Evolutionary conservation across 345 rosid genomes (phyloP), one percentile per base, ranked within the genome.

Genomic region (Hevea brasiliensis): DNA sequence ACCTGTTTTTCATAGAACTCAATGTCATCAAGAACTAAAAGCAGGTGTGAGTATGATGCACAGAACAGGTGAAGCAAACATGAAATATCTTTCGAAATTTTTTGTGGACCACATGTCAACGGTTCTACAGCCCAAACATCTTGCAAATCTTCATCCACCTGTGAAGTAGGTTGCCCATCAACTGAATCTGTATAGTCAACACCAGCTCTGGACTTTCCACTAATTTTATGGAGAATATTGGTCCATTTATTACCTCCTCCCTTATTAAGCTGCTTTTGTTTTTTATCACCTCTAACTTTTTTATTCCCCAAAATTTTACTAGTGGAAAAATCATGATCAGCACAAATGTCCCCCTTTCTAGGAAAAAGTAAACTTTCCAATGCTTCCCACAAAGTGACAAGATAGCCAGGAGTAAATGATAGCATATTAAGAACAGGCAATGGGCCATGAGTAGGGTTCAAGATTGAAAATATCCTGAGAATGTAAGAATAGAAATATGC

Each of bases 1-100:
- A 90, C 98, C 98, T 94, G 98, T 80, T 87, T 92, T 84, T 94
- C 98, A 77, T 92, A 94, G 82, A 94, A 94, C 79, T 94, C 97
- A 72, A 92, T 86, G 91, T 94, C 98, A 87, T 94, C 98, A 77
- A 94, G 98, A 77, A 94, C 94, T 75, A 94, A 82, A 55, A 94
- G 90, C 81, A 94, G 80, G 81, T 94, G 98, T 1, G 97, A 89
- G 81, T 94, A 94, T 73, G 89, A 74, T 32, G 95, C 92, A 83
- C 92, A 92, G 83, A 92, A 94, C 72, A 92, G 82, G 87, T 90
- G 93, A 82, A 94, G 96, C 67, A 92, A 81, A 76, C 88, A 92
- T 60, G 86, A 79, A 74, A 84, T 68, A 51, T 94, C 93, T 81
- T 87, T 92, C 66, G 97, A 84, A 71, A 90, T 78, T 57, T 89